A percentile compares a stretch with the other conserved stretches of the same genome.
These are phyloP conservation scores for Nigrograna mackinnonii DNA, from an alignment of 2,329 filamentous ascomycete species.

Conservation along the genomic window DNA sequence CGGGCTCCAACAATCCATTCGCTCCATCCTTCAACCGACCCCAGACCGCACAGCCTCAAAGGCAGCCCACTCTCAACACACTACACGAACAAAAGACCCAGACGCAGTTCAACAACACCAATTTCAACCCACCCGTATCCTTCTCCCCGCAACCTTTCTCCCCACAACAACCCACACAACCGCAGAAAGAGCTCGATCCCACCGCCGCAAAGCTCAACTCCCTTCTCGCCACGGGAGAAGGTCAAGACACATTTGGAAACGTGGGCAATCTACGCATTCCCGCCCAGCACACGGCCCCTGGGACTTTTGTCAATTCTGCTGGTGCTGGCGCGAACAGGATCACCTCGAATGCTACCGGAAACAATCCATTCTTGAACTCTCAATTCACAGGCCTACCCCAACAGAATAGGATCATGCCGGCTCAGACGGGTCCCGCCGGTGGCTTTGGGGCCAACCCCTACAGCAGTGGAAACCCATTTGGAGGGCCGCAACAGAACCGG, in stretches of 20 bases:
- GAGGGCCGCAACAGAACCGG: slow-evolving; percentile 44
- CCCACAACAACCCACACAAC: slow-evolving; percentile 39
- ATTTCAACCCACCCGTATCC: slow-evolving; percentile 53
- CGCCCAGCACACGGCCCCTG: slow-evolving; percentile 93
- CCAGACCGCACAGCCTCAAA: slow-evolving; percentile 60
- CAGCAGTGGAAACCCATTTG: slow-evolving; percentile 60
- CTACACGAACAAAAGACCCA: slow-evolving; percentile 85
- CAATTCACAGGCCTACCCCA: slow-evolving; percentile 74
- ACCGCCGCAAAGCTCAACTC: slow-evolving; percentile 78
- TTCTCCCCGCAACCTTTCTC: slow-evolving; percentile 41
- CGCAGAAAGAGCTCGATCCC: slow-evolving; percentile 53
- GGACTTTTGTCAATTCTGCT: slow-evolving; percentile 94
- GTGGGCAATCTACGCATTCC: slow-evolving; percentile 95
- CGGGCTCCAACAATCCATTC: slow-evolving; percentile 98
- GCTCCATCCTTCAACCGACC: slow-evolving; percentile 69
- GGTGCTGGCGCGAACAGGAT: slow-evolving; percentile 77
- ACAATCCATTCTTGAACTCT: slow-evolving; percentile 85
- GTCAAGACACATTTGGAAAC: slow-evolving; percentile 96
- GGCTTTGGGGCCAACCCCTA: slow-evolving; percentile 49
- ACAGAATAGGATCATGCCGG: slow-evolving; percentile 50
- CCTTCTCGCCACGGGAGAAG: slow-evolving; percentile 83
- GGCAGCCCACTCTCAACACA: slow-evolving; percentile 72
- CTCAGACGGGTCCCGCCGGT: slow-evolving; percentile 55
- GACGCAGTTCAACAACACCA: slow-evolving; percentile 60
- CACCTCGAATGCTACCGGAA: slow-evolving; percentile 70